Base-by-base conservation (phyloP, 2,329 filamentous ascomycete species). In the Cladophialophora chaetospira region DNA sequence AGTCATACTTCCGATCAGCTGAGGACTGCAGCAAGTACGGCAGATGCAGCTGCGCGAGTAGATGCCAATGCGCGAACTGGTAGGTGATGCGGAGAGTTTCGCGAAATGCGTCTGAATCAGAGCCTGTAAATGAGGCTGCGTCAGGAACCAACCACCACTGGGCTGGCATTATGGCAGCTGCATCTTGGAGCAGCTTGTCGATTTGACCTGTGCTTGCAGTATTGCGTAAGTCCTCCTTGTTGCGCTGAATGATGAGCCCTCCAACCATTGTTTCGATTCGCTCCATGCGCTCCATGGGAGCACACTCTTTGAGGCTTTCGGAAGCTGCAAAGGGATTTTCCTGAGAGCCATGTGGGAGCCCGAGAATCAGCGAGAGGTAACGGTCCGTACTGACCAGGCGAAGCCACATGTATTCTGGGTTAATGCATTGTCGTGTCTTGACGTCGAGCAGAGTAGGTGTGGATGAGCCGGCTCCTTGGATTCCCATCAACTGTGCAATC, bases 31-130 rank as follows among this genome's bases (percentile, higher is more conserved):
- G 72, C 68, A 84, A 78, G 58, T 80, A 83, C 0, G 82, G 82
- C 1, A 84, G 72, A 57, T 85, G 81, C 0, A 84, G 73, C 6
- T 80, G 73, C 29, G 80, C 75, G 5, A 82, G 68, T 2, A 83
- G 71, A 29, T 77, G 75, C 62, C 78, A 77, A 58, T 83, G 78
- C 2, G 75, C 72, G 43, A 83, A 72, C 55, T 84, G 81, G 5
- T 77, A 66, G 64, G 79, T 75, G 5, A 78, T 61, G 4, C 72
- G 70, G 4, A 67, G 57, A 29, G 69, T 71, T 33, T 75, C 67
- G 5, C n/a, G n/a, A n/a, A n/a, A n/a, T n/a, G n/a, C n/a, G n/a
- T n/a, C n/a, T n/a, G n/a, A n/a, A n/a, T n/a, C n/a, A n/a, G n/a
- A n/a, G n/a, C n/a, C n/a, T n/a, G n/a, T n/a, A n/a, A n/a, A n/a